Evolutionary conservation across 1,284 basidiomycete species (phyloP).

Genomic region (Meripilus lineatus): DNA sequence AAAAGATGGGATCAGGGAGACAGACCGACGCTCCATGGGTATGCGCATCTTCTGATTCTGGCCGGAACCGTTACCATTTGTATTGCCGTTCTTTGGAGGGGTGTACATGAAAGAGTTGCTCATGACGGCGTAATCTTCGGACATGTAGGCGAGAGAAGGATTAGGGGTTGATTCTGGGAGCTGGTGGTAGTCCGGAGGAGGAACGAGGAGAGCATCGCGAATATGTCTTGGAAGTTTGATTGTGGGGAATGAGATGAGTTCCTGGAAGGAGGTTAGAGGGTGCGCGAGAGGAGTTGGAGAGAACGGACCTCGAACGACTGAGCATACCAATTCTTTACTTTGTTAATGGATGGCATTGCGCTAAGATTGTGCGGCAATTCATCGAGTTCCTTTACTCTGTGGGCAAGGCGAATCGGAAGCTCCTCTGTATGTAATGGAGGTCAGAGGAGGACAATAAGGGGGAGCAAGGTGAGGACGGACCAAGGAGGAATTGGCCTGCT

Average conservation of each 20-base stretch:
- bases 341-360: slow-evolving; percentile 90
- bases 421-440: slow-evolving; percentile 53
- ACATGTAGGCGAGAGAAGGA: slow-evolving; percentile 46
- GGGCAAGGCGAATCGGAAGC: slow-evolving; percentile 90
- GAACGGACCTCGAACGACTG: slow-evolving; percentile 90
- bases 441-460: neutral
- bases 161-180: slow-evolving; percentile 71
- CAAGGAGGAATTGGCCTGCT: slow-evolving; percentile 80
- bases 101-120: too few species aligned
- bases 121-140: slow-evolving; percentile 30
- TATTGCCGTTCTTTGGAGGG: slow-evolving; percentile 18
- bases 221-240: slow-evolving; percentile 67
- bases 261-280: slow-evolving; percentile 45
- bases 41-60: slow-evolving; percentile 60
- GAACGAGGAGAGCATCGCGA: slow-evolving; percentile 60
- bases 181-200: slow-evolving; percentile 35
- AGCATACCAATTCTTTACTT: slow-evolving; percentile 98
- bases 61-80: slow-evolving; percentile 24
- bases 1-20: slow-evolving; percentile 6
- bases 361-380: slow-evolving; percentile 90
- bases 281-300: neutral
- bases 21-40: slow-evolving; percentile 68
- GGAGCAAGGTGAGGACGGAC: slow-evolving; percentile 31
- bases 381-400: slow-evolving; percentile 95
- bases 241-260: slow-evolving; percentile 81